phyloP scores from a whole-genome alignment of 2,329 filamentous ascomycete species.

The Eutypa lata region DNA sequence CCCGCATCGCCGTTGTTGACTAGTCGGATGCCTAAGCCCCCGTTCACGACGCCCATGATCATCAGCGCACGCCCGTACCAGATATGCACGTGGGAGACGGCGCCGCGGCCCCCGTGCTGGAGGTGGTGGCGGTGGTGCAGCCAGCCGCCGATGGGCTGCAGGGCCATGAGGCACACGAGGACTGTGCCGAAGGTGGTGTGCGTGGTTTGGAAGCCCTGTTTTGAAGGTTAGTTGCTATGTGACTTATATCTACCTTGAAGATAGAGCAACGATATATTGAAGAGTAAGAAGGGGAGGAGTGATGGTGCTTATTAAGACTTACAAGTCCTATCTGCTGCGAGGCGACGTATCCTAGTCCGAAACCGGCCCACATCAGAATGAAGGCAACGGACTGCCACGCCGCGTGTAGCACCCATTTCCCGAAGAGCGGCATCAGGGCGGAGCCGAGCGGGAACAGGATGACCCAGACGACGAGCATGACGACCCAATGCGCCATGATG shows the following conservation, averaged over 20 bases:
- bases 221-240: conserved; percentile 11
- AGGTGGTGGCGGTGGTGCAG: conserved; percentile 55
- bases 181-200: conserved; percentile 58
- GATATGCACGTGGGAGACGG: conserved; percentile 55
- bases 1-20: conserved; percentile 39
- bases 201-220: conserved; percentile 47
- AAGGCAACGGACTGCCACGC: conserved; percentile 53
- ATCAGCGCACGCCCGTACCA: conserved; percentile 61
- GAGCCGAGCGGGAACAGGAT: conserved; percentile 59
- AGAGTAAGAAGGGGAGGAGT: background rate
- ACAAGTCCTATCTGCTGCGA: conserved; percentile 30
- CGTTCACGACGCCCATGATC: conserved; percentile 59
- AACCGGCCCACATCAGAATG: conserved; percentile 53
- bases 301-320: no score
- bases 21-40: conserved; percentile 57
- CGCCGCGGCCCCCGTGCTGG: conserved; percentile 43
- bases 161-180: conserved; percentile 48
- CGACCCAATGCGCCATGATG: conserved; percentile 50
- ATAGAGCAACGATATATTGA: no score
- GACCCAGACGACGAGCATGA: conserved; percentile 60
- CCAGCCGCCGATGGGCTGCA: conserved; percentile 58
- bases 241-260: no score
- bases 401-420: conserved; percentile 57
- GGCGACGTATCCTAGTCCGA: conserved; percentile 53
- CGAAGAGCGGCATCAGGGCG: conserved; percentile 56